Evolutionary conservation across 345 rosid genomes (phyloP).

Genomic region (Melaleuca alternifolia): DNA sequence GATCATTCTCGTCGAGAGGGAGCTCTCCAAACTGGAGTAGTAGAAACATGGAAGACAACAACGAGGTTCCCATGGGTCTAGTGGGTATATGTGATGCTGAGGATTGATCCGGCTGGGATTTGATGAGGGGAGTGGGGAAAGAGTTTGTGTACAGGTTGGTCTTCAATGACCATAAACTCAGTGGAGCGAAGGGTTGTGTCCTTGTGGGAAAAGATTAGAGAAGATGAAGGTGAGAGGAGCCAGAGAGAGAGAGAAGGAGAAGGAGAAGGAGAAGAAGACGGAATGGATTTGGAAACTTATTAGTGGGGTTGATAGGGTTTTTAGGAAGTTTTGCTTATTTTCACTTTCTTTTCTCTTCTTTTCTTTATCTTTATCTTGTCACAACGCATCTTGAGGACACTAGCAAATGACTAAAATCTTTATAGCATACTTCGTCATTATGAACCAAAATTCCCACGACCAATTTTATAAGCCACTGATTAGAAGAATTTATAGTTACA

Average conservation of each 20-base stretch:
- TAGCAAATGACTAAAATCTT: background rate
- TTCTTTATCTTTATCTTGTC: background rate
- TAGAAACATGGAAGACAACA: conserved; percentile 12
- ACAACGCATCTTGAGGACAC: background rate
- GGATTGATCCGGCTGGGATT: background rate
- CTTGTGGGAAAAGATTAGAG: background rate
- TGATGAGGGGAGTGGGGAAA: background rate
- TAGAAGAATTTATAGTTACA: background rate
- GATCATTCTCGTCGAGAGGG: conserved; percentile 60
- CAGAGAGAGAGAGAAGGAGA: too few species aligned
- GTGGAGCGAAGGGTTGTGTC: background rate
- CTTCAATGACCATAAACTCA: background rate
- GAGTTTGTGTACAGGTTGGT: background rate
- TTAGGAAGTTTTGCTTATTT: background rate
- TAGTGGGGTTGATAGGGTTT: background rate
- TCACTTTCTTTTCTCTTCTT: background rate
- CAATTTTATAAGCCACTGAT: background rate
- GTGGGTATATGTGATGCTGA: background rate
- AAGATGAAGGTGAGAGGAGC: conserved; percentile 8
- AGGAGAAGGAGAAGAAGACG: background rate
- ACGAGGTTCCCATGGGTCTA: background rate
- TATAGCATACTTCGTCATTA: background rate
- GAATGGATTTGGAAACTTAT: background rate
- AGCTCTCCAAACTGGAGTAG: conserved; percentile 27
- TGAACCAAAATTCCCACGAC: background rate